Evolutionary conservation across 1,284 basidiomycete genomes (phyloP).

Genomic region (Apiotrichum gracile): DNA sequence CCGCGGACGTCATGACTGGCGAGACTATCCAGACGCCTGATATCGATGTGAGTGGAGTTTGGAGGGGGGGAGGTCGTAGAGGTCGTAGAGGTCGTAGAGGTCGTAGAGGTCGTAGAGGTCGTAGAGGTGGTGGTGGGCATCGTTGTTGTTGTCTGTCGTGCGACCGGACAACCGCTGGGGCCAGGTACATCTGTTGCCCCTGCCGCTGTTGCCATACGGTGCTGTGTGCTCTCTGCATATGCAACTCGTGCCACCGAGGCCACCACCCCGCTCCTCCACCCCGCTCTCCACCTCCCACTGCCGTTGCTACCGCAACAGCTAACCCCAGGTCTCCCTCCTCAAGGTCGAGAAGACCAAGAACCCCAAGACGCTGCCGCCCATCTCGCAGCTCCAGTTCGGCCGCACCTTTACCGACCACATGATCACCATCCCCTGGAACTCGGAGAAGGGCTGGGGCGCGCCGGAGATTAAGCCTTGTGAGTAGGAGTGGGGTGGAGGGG

Average conservation of each 20-base stretch:
- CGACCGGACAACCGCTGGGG: too few species aligned
- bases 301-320: not conserved
- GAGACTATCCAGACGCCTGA: conserved; percentile 49
- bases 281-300: not conserved
- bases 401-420: conserved; percentile 79
- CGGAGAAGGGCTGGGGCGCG: conserved; percentile 67
- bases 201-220: too few species aligned
- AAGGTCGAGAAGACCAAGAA: conserved; percentile 52
- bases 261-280: not conserved
- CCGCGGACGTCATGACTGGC: conserved; percentile 51
- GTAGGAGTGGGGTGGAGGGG: conserved; percentile 30
- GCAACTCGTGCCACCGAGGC: not conserved
- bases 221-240: too few species aligned
- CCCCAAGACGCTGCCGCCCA: conserved; percentile 45
- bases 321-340: conserved; percentile 51
- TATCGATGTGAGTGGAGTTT: conserved; percentile 46
- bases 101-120: too few species aligned
- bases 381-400: conserved; percentile 51
- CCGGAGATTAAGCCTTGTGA: conserved; percentile 79
- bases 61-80: not conserved
- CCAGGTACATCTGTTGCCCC: too few species aligned
- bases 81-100: not conserved
- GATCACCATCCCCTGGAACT: conserved; percentile 76
- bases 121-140: too few species aligned
- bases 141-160: too few species aligned